These are phyloP conservation scores for Sclerotinia glacialis DNA, from an alignment of 2,329 filamentous ascomycete species.

Conservation along the genomic window DNA sequence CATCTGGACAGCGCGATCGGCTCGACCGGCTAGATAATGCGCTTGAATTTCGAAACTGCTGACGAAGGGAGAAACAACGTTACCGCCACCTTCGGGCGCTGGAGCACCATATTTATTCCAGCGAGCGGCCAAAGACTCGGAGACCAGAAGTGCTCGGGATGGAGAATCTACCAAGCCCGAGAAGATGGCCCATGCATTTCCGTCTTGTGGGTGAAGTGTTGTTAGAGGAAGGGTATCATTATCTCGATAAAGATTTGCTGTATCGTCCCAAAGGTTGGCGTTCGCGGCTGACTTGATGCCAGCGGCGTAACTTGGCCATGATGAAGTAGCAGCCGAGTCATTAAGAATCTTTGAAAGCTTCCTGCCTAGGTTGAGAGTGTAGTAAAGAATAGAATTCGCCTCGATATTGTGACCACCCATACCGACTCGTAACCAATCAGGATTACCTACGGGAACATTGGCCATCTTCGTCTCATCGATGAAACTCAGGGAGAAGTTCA, in stretches of 20 bases:
- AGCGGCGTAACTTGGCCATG: constrained; percentile 4
- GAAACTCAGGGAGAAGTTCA: constrained; percentile 46
- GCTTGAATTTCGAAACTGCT: constrained; percentile 58
- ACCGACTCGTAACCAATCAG: constrained; percentile 37
- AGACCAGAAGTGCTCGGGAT: constrained; percentile 43
- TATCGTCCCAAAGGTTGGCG: constrained; percentile 26
- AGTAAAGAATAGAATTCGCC: constrained; percentile 35
- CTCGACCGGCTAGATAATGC: constrained; percentile 49
- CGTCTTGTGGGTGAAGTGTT: constrained; percentile 57
- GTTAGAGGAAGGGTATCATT: constrained; percentile 48
- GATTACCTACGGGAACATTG: constrained; percentile 29
- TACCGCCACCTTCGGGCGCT: constrained; percentile 53
- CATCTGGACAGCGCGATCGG: constrained; percentile 53
- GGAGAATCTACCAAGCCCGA: constrained; percentile 26
- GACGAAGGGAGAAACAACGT: constrained; percentile 57
- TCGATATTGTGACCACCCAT: constrained; percentile 39
- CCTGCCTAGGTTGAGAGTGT: constrained; percentile 44
- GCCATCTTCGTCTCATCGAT: constrained; percentile 43
- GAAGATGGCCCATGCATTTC: constrained; percentile 54
- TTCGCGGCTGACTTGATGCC: constrained; percentile 23
- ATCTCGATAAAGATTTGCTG: constrained; percentile 39
- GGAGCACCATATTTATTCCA: constrained; percentile 56
- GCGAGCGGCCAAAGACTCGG: constrained; percentile 32
- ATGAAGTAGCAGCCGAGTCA: constrained; percentile 25
- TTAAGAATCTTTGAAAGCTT: constrained; percentile 43